Conservation (phyloP, 179 eudicot genomes). For the Beta lomatogona region DNA sequence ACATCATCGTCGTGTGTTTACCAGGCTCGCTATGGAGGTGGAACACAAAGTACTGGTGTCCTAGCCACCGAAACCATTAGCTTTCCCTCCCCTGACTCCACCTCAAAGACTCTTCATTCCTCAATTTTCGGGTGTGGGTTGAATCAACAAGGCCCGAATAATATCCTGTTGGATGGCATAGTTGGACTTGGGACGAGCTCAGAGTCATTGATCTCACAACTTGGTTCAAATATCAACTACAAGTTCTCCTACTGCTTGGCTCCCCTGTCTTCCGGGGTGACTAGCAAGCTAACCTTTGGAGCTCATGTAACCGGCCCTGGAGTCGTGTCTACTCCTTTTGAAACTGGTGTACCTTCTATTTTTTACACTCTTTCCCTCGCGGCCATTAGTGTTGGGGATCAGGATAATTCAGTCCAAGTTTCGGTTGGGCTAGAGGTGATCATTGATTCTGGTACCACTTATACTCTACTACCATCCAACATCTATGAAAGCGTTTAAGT, state of each 20-base stretch:
- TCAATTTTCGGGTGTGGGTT: slow-evolving; percentile 54
- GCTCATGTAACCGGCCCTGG: slow-evolving; percentile 35
- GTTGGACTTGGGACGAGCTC: slow-evolving; percentile 60
- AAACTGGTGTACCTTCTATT: slow-evolving; percentile 11
- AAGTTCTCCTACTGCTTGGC: slow-evolving; percentile 52
- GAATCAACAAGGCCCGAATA: slow-evolving; percentile 33
- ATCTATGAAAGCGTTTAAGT: slow-evolving; percentile 26
- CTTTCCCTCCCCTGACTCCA: slow-evolving; percentile 23
- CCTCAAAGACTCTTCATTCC: neutral
- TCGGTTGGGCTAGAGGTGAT: slow-evolving; percentile 13
- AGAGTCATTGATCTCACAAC: slow-evolving; percentile 45
- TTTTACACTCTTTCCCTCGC: slow-evolving; percentile 44
- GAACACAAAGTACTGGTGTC: slow-evolving; percentile 20
- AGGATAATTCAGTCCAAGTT: neutral
- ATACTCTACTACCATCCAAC: slow-evolving; percentile 33
- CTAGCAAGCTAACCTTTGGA: slow-evolving; percentile 52
- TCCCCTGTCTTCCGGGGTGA: slow-evolving; percentile 20
- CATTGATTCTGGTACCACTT: slow-evolving; percentile 65
- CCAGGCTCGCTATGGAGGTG: too few species aligned
- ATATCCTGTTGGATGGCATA: slow-evolving; percentile 38
- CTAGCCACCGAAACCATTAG: slow-evolving; percentile 51
- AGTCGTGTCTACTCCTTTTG: slow-evolving; percentile 49
- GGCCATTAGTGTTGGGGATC: slow-evolving; percentile 37
- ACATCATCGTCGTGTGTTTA: too few species aligned
- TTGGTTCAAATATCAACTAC: slow-evolving; percentile 31